These are phyloP conservation scores for Magnaporthiopsis incrustans DNA, from an alignment of 2,329 filamentous ascomycete species.

Conservation along the genomic window DNA sequence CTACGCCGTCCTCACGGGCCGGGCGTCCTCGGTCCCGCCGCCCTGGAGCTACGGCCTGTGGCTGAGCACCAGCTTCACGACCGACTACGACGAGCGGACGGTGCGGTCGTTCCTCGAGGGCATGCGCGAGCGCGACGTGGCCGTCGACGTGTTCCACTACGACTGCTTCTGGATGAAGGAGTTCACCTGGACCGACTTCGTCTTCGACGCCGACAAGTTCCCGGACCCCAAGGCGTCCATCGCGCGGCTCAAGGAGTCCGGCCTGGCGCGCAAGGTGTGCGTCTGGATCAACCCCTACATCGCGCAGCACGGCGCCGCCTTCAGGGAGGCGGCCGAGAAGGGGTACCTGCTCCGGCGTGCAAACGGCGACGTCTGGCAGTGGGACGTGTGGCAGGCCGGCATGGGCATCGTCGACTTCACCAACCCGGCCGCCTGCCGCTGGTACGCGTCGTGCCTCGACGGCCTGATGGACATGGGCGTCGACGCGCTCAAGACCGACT, in stretches of 20 bases:
- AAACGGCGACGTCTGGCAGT: conserved; percentile 66
- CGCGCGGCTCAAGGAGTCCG: conserved; percentile 52
- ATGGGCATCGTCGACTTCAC: conserved; percentile 71
- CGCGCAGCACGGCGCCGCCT: conserved; percentile 59
- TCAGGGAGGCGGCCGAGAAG: conserved; percentile 54
- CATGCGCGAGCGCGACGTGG: conserved; percentile 56
- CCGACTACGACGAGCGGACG: conserved; percentile 62
- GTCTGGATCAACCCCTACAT: conserved; percentile 75
- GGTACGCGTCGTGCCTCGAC: conserved; percentile 56
- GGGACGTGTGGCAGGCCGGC: conserved; percentile 70
- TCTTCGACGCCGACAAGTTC: conserved; percentile 61
- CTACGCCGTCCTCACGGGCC: conserved; percentile 61
- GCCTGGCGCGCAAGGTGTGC: conserved; percentile 55
- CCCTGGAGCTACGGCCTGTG: conserved; percentile 70
- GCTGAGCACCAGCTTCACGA: conserved; percentile 71
- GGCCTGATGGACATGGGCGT: conserved; percentile 60
- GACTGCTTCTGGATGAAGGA: conserved; percentile 73
- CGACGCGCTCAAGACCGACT: conserved; percentile 69
- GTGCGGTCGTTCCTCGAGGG: conserved; percentile 61
- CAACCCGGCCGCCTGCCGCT: conserved; percentile 57
- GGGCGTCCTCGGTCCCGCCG: conserved; percentile 51
- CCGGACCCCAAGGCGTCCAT: conserved; percentile 60
- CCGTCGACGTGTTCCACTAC: conserved; percentile 66
- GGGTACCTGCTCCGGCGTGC: conserved; percentile 63
- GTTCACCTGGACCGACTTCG: conserved; percentile 69